These are phyloP conservation scores for Nigrospora sphaerica DNA, from an alignment of 2,329 filamentous ascomycete species.

Conservation along the genomic window DNA sequence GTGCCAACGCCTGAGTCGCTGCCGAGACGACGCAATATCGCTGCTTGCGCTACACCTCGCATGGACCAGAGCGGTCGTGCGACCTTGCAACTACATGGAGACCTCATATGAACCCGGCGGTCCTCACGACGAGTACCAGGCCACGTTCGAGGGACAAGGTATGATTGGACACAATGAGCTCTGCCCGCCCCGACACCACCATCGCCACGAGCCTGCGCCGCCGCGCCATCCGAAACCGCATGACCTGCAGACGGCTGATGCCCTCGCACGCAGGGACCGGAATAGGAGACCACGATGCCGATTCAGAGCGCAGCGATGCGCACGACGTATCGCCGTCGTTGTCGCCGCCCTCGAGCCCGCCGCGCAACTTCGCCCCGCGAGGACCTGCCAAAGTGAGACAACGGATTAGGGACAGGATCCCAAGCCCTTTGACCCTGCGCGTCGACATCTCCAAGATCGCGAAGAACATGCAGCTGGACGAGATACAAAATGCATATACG, in stretches of 20 bases:
- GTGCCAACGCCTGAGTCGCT: no score
- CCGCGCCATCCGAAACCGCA: background rate
- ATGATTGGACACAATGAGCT: background rate
- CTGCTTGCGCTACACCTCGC: background rate
- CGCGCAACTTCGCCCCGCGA: conserved; percentile 23
- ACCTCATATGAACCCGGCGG: conserved; percentile 6
- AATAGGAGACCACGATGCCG: conserved; percentile 1
- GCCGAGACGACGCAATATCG: no score
- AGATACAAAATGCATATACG: conserved; percentile 16
- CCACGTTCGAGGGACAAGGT: conserved; percentile 7
- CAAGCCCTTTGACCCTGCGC: conserved; percentile 14
- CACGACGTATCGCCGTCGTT: conserved; percentile 11
- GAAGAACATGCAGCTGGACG: conserved; percentile 14
- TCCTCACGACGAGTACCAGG: conserved; percentile 6
- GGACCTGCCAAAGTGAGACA: conserved; percentile 21
- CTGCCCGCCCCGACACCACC: background rate
- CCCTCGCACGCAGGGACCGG: conserved; percentile 3
- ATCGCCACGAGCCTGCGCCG: conserved; percentile 1
- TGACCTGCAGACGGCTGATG: conserved; percentile 2
- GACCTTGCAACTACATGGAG: conserved; percentile 8
- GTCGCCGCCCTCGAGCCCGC: conserved; percentile 20
- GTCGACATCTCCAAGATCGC: conserved; percentile 13
- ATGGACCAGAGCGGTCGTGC: conserved; percentile 5
- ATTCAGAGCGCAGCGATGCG: conserved; percentile 3
- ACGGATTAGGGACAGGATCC: conserved; percentile 19